Percentiles rank a stretch among this genome's conserved stretches.
phyloP scores from a whole-genome alignment of 768 basidiomycete genomes.

The Russula lepida region DNA sequence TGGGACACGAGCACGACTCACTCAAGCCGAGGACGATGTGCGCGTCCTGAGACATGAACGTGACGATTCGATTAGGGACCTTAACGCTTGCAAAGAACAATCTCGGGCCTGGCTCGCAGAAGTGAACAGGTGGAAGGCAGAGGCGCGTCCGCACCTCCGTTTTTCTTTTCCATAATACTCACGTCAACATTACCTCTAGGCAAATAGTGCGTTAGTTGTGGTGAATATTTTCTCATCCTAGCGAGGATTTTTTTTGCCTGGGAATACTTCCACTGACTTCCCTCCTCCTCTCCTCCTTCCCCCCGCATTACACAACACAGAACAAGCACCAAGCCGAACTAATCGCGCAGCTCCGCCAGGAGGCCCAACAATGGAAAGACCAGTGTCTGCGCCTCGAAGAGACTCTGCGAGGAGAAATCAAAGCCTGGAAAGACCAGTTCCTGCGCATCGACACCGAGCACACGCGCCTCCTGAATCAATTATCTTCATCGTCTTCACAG shows the following conservation, averaged over 20 bases:
- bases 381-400: conserved; percentile 46
- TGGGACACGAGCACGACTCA: conserved; percentile 11
- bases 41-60: conserved; percentile 15
- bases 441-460: conserved; percentile 65
- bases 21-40: conserved; percentile 16
- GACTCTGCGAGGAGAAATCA: conserved; percentile 40
- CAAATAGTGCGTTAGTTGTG: conserved; percentile 4
- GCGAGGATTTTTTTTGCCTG: no score
- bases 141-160: background rate
- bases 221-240: background rate
- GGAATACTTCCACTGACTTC: background rate
- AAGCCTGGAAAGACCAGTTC: conserved; percentile 77
- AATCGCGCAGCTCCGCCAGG: conserved; percentile 52
- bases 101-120: conserved; percentile 8
- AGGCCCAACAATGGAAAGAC: conserved; percentile 64
- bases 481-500: conserved; percentile 27
- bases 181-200: background rate
- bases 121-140: conserved; percentile 19
- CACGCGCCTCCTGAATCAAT: conserved; percentile 43
- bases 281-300: background rate
- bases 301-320: conserved; percentile 33
- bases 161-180: background rate
- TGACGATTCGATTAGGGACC: conserved; percentile 16
- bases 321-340: conserved; percentile 52
- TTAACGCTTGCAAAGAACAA: conserved; percentile 10